Evolutionary conservation across 2,329 filamentous ascomycete species (phyloP).

Genomic region (Scedosporium apiospermum): DNA sequence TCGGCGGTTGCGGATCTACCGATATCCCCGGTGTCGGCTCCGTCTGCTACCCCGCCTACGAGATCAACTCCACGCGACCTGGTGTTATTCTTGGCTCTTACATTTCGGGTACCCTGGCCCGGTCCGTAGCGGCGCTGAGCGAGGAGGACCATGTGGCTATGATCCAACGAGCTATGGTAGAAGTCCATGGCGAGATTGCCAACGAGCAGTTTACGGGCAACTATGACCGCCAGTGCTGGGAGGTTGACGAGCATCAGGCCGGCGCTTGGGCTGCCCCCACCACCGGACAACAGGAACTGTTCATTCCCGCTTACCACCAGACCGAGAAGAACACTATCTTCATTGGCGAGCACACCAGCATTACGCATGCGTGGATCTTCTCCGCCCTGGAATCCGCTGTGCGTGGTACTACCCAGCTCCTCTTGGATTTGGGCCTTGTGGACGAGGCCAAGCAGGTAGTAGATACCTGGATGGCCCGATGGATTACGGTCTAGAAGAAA

Average conservation of each 20-base stretch:
- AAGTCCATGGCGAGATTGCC: conserved; percentile 45
- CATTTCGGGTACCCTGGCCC: conserved; percentile 30
- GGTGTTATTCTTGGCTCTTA: conserved; percentile 55
- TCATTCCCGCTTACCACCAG: conserved; percentile 63
- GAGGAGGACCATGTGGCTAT: conserved; percentile 54
- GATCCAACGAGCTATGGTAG: conserved; percentile 54
- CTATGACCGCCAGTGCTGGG: conserved; percentile 58
- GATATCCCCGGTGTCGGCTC: conserved; percentile 52
- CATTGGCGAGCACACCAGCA: conserved; percentile 59
- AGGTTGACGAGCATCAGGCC: conserved; percentile 48
- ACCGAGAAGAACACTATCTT: conserved; percentile 52
- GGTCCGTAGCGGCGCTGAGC: conserved; percentile 32
- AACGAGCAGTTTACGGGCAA: conserved; percentile 49
- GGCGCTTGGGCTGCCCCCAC: conserved; percentile 53
- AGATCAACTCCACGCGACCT: conserved; percentile 53
- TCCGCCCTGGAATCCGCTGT: conserved; percentile 59
- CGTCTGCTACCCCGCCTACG: conserved; percentile 59
- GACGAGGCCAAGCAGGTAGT: conserved; percentile 59
- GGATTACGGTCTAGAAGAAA: conserved; percentile 38
- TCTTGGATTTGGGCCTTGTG: conserved; percentile 54
- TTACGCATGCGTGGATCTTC: conserved; percentile 63
- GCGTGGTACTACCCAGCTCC: conserved; percentile 52
- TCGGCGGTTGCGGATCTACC: conserved; percentile 49
- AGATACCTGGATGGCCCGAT: conserved; percentile 59
- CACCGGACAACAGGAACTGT: conserved; percentile 58